Conservation (phyloP, 1,139 yeast species). For the Entelexis paramagnoliae region DNA sequence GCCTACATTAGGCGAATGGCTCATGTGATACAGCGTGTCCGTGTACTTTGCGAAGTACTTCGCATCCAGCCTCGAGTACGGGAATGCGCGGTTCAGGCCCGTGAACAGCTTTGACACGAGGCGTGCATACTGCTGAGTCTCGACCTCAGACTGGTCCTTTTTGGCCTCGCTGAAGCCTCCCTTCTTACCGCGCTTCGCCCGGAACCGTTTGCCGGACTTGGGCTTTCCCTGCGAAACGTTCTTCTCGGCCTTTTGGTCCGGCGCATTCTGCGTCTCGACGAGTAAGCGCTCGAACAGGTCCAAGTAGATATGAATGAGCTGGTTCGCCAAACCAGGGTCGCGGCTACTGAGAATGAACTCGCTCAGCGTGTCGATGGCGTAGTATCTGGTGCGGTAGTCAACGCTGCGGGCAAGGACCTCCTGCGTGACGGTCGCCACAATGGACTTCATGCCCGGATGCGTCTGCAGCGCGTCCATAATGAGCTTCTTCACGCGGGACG, state of each 20-base stretch:
- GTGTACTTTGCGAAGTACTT: constrained; percentile 67
- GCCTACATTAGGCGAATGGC: constrained; percentile 89
- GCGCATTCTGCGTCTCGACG: constrained; percentile 36
- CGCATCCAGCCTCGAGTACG: constrained; percentile 70
- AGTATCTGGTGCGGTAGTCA: constrained; percentile 82
- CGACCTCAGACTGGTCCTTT: constrained; percentile 58
- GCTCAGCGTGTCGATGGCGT: constrained; percentile 75
- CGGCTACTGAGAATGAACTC: constrained; percentile 79
- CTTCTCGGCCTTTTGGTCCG: constrained; percentile 29
- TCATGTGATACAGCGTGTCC: constrained; percentile 75
- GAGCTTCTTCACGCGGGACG: constrained; percentile 78
- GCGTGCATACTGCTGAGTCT: constrained; percentile 77
- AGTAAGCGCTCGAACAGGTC: constrained; percentile 75
- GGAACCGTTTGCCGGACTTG: constrained; percentile 35
- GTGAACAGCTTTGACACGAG: constrained; percentile 84
- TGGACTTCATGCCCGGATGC: constrained; percentile 91
- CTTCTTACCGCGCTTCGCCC: constrained; percentile 45
- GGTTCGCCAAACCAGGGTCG: constrained; percentile 71
- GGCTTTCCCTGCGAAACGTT: constrained; percentile 12
- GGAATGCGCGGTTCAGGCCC: constrained; percentile 94
- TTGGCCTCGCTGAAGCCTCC: constrained; percentile 66
- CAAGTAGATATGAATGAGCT: constrained; percentile 72
- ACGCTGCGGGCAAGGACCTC: constrained; percentile 70
- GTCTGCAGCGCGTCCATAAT: constrained; percentile 73
- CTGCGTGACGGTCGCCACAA: constrained; percentile 66